Evolutionary conservation across 2,329 filamentous ascomycete genomes (phyloP).

Genomic region (Nemania sp.): DNA sequence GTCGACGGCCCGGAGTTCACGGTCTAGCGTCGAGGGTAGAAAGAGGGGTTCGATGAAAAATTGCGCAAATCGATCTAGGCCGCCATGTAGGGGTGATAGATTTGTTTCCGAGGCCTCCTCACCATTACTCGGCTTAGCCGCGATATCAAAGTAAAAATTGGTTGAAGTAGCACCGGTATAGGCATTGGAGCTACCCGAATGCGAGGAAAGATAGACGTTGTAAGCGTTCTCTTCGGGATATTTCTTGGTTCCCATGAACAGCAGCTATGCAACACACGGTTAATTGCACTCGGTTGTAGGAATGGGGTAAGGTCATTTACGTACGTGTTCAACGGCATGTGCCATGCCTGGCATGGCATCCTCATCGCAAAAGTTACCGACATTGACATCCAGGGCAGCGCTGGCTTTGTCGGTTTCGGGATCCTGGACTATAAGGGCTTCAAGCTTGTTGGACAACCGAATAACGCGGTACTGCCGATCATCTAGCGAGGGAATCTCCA

Average conservation of each 20-base stretch:
- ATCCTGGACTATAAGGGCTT: conserved; percentile 93
- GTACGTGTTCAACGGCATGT: conserved; percentile 91
- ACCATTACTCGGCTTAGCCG: conserved; percentile 77
- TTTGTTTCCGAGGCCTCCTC: conserved; percentile 67
- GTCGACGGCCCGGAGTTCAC: conserved; percentile 89
- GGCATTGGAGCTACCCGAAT: conserved; percentile 93
- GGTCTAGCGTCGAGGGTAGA: conserved; percentile 83
- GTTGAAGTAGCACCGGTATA: conserved; percentile 94
- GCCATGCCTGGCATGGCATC: conserved; percentile 94
- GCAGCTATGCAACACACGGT: conserved; percentile 61
- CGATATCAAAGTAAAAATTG: conserved; percentile 98
- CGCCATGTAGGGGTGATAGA: conserved; percentile 76
- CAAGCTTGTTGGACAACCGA: conserved; percentile 84
- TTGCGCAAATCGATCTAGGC: conserved; percentile 90
- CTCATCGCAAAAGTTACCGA: conserved; percentile 94
- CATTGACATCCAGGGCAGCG: conserved; percentile 93
- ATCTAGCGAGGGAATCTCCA: conserved; percentile 64
- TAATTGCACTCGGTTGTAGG: conserved; percentile 18
- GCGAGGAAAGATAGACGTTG: conserved; percentile 88
- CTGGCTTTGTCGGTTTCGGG: conserved; percentile 96
- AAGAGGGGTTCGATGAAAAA: conserved; percentile 94
- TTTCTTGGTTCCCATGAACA: conserved; percentile 99
- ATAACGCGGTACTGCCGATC: conserved; percentile 90
- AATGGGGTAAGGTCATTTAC: conserved; percentile 35
- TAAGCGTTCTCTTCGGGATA: conserved; percentile 97